These are phyloP conservation scores for Guyanaporus albipodus DNA, from an alignment of 768 basidiomycete species.

Conservation along the genomic window DNA sequence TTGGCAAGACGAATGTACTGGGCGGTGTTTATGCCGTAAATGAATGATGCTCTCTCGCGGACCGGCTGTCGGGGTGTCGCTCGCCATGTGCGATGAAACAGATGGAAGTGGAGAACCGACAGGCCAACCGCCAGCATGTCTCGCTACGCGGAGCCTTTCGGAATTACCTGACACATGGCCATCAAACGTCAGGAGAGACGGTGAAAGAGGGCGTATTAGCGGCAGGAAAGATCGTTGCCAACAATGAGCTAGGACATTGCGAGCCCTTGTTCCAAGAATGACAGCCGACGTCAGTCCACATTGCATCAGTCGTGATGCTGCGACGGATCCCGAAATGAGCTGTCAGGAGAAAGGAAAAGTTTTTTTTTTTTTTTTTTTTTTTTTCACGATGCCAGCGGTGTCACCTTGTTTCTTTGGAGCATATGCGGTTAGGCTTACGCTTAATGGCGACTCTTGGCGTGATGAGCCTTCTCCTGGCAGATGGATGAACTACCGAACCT, in stretches of 20 bases:
- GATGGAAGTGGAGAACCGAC: slow-evolving; percentile 8
- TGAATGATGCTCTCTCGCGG: neutral
- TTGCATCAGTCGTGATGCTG: slow-evolving; percentile 12
- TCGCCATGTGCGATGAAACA: slow-evolving; percentile 26
- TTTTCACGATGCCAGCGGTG: neutral
- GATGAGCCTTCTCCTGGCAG: neutral
- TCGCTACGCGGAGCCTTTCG: slow-evolving; percentile 18
- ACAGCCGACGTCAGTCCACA: slow-evolving; percentile 25
- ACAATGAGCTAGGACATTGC: slow-evolving; percentile 27
- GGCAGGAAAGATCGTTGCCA: slow-evolving; percentile 12
- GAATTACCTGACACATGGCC: slow-evolving; percentile 22
- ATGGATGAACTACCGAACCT: slow-evolving; percentile 24
- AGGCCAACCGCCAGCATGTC: slow-evolving; percentile 11
- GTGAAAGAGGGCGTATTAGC: slow-evolving; percentile 6
- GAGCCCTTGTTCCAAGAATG: slow-evolving; percentile 8
- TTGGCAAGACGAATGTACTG: no score
- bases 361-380: slow-evolving; percentile 1
- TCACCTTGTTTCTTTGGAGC: no score
- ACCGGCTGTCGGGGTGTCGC: slow-evolving; percentile 14
- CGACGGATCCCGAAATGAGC: slow-evolving; percentile 20
- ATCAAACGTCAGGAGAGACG: slow-evolving; percentile 24
- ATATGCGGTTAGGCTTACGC: no score
- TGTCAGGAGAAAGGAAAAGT: slow-evolving; percentile 14
- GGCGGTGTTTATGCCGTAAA: neutral
- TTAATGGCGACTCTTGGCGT: no score